A percentile compares a stretch with the other conserved stretches of the same genome.
Conservation (phyloP, 1,284 basidiomycete genomes). For the Rhizoctonia solani region DNA sequence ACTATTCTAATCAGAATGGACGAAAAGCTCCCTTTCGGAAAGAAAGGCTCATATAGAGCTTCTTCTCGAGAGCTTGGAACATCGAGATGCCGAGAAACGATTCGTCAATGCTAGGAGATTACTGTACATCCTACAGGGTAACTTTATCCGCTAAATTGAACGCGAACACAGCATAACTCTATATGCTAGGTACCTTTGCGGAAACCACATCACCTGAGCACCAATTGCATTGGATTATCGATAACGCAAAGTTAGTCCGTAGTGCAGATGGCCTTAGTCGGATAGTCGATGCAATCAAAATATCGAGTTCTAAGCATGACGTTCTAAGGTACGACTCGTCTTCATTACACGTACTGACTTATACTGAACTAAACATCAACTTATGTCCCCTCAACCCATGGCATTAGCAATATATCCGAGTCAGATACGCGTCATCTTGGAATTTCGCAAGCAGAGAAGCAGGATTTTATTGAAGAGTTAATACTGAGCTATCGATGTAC, state of each 20-base stretch:
- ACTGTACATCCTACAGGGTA: conserved; percentile 91
- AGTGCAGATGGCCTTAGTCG: conserved; percentile 81
- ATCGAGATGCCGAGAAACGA: conserved; percentile 78
- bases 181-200: conserved; percentile 78
- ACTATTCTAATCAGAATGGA: conserved; percentile 66
- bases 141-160: not conserved
- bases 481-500: conserved; percentile 88
- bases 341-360: not conserved
- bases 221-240: conserved; percentile 94
- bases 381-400: conserved; percentile 27
- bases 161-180: not conserved
- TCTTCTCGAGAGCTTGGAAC: conserved; percentile 83
- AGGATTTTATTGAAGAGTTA: conserved; percentile 81
- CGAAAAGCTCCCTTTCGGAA: conserved; percentile 61
- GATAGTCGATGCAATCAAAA: conserved; percentile 87
- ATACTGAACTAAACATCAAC: conserved; percentile 19
- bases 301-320: conserved; percentile 88
- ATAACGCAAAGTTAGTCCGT: conserved; percentile 89
- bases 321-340: conserved; percentile 62
- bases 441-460: conserved; percentile 68
- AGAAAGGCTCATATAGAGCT: conserved; percentile 75
- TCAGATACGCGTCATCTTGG: conserved; percentile 68
- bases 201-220: conserved; percentile 91
- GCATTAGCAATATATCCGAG: conserved; percentile 65
- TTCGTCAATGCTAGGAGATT: conserved; percentile 86